These are phyloP conservation scores for Leucoagaricus sp. DNA, from an alignment of 1,284 basidiomycete genomes.

Conservation along the genomic window DNA sequence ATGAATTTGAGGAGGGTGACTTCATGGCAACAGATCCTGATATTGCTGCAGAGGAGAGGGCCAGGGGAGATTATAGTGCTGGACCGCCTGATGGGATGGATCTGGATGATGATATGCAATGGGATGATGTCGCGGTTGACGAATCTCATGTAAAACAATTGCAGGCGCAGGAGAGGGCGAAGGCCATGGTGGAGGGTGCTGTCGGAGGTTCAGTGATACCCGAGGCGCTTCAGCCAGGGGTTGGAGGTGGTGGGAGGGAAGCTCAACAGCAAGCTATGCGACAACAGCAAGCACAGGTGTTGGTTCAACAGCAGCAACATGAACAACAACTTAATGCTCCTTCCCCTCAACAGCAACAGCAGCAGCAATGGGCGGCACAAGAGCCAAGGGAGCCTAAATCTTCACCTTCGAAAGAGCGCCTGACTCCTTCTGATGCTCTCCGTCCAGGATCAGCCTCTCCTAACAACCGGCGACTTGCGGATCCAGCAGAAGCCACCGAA, in stretches of 20 bases:
- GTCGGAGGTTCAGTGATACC: slow-evolving; percentile 22
- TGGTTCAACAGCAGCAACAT: slow-evolving; percentile 27
- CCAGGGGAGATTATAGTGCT: slow-evolving; percentile 24
- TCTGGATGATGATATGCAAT: slow-evolving; percentile 73
- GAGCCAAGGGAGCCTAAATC: slow-evolving; percentile 23
- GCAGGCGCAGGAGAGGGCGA: slow-evolving; percentile 15
- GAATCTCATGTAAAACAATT: slow-evolving; percentile 26
- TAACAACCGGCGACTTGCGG: slow-evolving; percentile 37
- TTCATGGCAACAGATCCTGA: slow-evolving; percentile 70
- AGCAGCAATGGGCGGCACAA: slow-evolving; percentile 22
- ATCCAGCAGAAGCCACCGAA: slow-evolving; percentile 60
- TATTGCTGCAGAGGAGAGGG: slow-evolving; percentile 54
- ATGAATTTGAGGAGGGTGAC: slow-evolving; percentile 74
- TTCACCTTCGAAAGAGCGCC: slow-evolving; percentile 37
- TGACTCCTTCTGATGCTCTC: slow-evolving; percentile 16
- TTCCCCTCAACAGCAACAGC: slow-evolving; percentile 24
- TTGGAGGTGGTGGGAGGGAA: background rate
- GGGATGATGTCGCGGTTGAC: slow-evolving; percentile 67
- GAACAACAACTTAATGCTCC: slow-evolving; percentile 29
- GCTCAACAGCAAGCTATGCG: slow-evolving; percentile 37
- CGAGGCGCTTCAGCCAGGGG: slow-evolving; percentile 29
- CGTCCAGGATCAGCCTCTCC: slow-evolving; percentile 21
- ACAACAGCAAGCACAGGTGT: slow-evolving; percentile 29
- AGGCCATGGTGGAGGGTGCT: background rate
- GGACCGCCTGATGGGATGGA: slow-evolving; percentile 48